Evolutionary conservation across 805 yeast genomes (phyloP), one percentile per base, ranked within the genome.

Genomic region (Phaffomyces opuntiae): DNA sequence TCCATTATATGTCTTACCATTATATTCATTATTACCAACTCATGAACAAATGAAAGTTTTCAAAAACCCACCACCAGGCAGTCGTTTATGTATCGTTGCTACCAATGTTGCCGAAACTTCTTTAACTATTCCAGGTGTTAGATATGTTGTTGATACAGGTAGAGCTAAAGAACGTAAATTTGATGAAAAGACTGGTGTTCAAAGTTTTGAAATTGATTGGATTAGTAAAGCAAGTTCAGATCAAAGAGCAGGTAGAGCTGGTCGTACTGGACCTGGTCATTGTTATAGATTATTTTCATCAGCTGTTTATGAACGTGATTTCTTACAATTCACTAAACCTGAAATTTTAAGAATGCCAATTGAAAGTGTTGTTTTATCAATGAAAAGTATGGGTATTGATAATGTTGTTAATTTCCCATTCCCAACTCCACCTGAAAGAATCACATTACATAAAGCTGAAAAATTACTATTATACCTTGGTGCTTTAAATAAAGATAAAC

Each of bases 91-190:
- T 70, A 84, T 93, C 36, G 87, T 93, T 31, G 96, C 99, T 6
- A 93, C 99, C 2, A 93, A 93, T 60, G 95, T 93, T 47, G 99
- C 99, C 0, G 99, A 93, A 63, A 93, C 99, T 0, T 89, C 97
- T 1, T 74, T 93, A 61, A 93, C 99, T 0, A 93, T 93, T 55
- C 99, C 99, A 0, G 95, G 95, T 9, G 86, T 95, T 35, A 72
- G 95, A 47, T 93, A 93, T 60, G 99, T 93, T 33, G 87, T 93
- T 40, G 99, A 93, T 63, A 79, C 95, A 65, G 99, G 99, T 24
- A 77, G 98, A 51, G 75, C 95, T 0, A 93, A 93, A 58, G 97
- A 91, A 61, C 75, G 97, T 44, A 80, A 78, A 50, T 88, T 70
- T 58, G 84, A 90, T 52, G 85, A 84, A 52, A 81, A 79, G 29